Evolutionary conservation across 306 rosid genomes (phyloP), one percentile per base, ranked within the genome.

Genomic region (Prunus mume): DNA sequence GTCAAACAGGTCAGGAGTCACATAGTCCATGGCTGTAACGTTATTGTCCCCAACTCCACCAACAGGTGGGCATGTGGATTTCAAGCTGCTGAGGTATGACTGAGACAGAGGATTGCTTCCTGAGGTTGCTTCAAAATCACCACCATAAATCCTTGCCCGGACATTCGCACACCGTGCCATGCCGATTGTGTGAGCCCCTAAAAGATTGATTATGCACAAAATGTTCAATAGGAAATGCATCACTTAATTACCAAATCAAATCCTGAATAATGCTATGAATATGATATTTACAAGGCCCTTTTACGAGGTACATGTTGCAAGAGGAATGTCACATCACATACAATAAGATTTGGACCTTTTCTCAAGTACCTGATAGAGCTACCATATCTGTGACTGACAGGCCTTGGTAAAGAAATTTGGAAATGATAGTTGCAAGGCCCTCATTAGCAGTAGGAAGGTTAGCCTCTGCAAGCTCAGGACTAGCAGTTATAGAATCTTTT

Each of bases 121-220:
- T 5, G 93, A 80, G 22, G 88, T 88, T 61, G 78, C 54, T 79
- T 57, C 82, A 1, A 79, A 90, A 49, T 85, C 92, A 0, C 69
- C 69, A 20, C 91, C 89, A 1, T 95, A 90, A 19, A 95, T 88
- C 69, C 97, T 85, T 57, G 83, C 20, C 51, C 96, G 65, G 79
- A 88, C 87, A 76, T 55, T 92, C 49, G 83, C 57, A 74, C 98
- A 95, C 71, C 87, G 75, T 8, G 97, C 96, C 90, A 84, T 71
- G 51, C 98, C 98, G 22, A 95, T 95, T 0, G 97, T 92, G 91
- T 95, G 98, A n/a, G 97, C 87, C 72, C 98, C 98, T 95, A 85
- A 22, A 30, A 73, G 27, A 20, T 0, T 25, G 43, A 54, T 56
- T 47, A 47, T 10, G 30, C 64, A 61, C 17, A 63, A 12, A 25